These are phyloP conservation scores for Hymenoscyphus occultus DNA, from an alignment of 2,329 filamentous ascomycete species.

Conservation along the genomic window DNA sequence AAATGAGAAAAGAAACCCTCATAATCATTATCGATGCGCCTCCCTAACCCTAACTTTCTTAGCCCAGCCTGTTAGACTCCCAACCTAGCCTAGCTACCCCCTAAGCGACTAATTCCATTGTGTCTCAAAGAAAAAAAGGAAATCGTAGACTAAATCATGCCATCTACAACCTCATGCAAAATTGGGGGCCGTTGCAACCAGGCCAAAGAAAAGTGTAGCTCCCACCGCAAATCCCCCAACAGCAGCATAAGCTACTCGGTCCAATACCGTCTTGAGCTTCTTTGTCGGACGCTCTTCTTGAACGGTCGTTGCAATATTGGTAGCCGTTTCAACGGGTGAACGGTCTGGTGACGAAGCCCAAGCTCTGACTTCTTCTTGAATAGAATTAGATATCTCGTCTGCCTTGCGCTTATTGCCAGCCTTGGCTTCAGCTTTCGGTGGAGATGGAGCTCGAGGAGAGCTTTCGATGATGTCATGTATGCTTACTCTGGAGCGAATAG, in stretches of 20 bases:
- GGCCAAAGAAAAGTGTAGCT: conserved; percentile 37
- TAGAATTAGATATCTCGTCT: conserved; percentile 32
- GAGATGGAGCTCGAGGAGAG: conserved; percentile 11
- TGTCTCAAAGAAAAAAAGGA: not conserved
- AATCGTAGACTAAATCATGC: not conserved
- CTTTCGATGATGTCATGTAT: conserved; percentile 34
- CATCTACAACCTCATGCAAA: conserved; percentile 24
- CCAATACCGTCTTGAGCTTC: conserved; percentile 31
- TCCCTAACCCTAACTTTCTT: conserved; percentile 5
- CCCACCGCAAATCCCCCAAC: conserved; percentile 39
- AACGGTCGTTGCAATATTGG: not conserved
- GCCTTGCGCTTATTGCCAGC: conserved; percentile 32
- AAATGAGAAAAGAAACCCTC: conserved; percentile 6
- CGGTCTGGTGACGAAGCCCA: conserved; percentile 22
- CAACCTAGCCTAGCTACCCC: not conserved
- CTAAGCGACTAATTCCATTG: not conserved
- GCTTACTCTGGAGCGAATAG: conserved; percentile 29
- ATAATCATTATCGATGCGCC: conserved; percentile 15
- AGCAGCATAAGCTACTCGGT: conserved; percentile 34
- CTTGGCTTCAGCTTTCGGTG: conserved; percentile 8
- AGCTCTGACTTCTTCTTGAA: conserved; percentile 27
- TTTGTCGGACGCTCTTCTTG: conserved; percentile 29
- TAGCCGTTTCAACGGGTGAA: not conserved
- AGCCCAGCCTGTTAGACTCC: not conserved
- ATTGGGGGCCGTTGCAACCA: conserved; percentile 40